A percentile compares a stretch with the other conserved stretches of the same genome.
Conservation (phyloP, 2,329 filamentous ascomycete species). For the Colletotrichum spaethianum region DNA sequence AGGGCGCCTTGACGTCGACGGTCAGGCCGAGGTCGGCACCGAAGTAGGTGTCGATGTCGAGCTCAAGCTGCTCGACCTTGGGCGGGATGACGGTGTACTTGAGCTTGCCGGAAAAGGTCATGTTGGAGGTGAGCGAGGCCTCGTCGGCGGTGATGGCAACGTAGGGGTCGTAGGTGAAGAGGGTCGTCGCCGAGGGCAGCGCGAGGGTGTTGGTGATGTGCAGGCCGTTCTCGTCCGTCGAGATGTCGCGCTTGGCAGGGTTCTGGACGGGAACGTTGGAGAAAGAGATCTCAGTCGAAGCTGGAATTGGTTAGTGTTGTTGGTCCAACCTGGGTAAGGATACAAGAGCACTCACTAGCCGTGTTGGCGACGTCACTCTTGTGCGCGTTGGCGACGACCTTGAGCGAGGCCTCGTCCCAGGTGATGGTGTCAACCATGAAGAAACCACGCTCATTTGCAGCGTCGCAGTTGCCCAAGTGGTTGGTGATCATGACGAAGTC, state of each 20-base stretch:
- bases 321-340: neutral
- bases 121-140: constrained; percentile 42
- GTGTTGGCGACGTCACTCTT: constrained; percentile 45
- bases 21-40: constrained; percentile 41
- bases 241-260: constrained; percentile 42
- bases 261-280: constrained; percentile 40
- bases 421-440: constrained; percentile 44
- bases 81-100: constrained; percentile 43
- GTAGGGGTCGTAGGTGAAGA: constrained; percentile 42
- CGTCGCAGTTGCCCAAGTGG: constrained; percentile 44
- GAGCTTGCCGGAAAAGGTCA: constrained; percentile 44
- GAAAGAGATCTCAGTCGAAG: constrained; percentile 43
- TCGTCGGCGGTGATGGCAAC: constrained; percentile 44
- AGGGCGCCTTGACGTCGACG: constrained; percentile 41
- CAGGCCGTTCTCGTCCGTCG: constrained; percentile 42
- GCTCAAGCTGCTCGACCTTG: constrained; percentile 43
- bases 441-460: constrained; percentile 43
- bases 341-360: constrained; percentile 34
- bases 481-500: constrained; percentile 46
- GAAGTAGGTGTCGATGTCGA: constrained; percentile 44
- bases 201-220: constrained; percentile 43
- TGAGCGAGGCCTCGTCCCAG: constrained; percentile 36
- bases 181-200: constrained; percentile 41
- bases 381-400: constrained; percentile 43
- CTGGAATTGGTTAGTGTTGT: constrained; percentile 5